Conservation (phyloP, 305 asterid genomes). For the Fraxinus platypoda region DNA sequence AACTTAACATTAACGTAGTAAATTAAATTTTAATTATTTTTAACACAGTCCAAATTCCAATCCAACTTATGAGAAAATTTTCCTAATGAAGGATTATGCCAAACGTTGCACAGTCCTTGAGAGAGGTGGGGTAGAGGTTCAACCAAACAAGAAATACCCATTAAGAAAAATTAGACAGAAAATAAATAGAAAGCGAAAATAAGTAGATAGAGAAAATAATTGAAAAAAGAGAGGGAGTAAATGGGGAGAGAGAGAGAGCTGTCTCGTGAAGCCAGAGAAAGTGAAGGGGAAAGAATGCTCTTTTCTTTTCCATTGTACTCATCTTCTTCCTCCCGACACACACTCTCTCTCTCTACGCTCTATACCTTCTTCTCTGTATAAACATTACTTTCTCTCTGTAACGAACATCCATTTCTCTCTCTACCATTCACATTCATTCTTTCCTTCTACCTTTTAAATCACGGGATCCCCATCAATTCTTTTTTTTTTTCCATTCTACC, state of each 20-base stretch:
- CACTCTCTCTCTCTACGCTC: conserved; percentile 8
- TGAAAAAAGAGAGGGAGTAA: conserved; percentile 20
- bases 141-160: neutral
- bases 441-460: conserved; percentile 57
- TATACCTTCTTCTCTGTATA: conserved; percentile 17
- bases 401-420: neutral
- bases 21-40: too few relatives aligned
- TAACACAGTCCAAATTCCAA: neutral
- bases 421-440: conserved; percentile 43
- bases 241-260: conserved; percentile 22
- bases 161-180: neutral
- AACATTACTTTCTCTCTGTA: neutral
- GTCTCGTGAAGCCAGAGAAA: conserved; percentile 45
- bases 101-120: neutral
- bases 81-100: neutral
- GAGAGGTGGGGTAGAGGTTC: too few relatives aligned
- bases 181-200: neutral
- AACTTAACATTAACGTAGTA: neutral
- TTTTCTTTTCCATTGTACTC: conserved; percentile 22
- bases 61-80: neutral
- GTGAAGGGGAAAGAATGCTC: neutral
- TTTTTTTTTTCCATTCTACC: conserved; percentile 7
- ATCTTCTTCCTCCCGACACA: conserved; percentile 13
- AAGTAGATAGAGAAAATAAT: conserved; percentile 5
- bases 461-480: conserved; percentile 61